Conservation (phyloP, 169 alveolate species). For the Plasmodium fragile region DNA sequence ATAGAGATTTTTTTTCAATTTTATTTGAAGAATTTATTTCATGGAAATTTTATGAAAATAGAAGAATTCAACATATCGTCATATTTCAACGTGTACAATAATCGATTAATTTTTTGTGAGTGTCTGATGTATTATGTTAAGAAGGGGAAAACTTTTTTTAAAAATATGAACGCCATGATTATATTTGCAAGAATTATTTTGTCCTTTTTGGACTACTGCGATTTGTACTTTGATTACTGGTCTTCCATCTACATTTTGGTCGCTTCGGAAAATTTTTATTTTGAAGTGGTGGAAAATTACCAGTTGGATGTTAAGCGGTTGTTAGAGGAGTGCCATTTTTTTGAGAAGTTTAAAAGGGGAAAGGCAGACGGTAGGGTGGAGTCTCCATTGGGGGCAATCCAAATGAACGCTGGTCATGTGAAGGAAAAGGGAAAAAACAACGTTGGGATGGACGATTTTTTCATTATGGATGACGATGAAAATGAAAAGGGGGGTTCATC, state of each 20-base stretch:
- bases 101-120: constrained; percentile 55
- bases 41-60: constrained; percentile 25
- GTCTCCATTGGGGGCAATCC: not conserved
- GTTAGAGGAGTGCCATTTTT: constrained; percentile 9
- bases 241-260: constrained; percentile 55
- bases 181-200: constrained; percentile 69
- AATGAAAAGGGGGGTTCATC: constrained; percentile 28
- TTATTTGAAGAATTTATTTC: constrained; percentile 43
- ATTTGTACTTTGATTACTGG: constrained; percentile 56
- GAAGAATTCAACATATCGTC: constrained; percentile 23
- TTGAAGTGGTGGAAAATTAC: constrained; percentile 20
- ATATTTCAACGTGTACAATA: constrained; percentile 30
- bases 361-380: not conserved
- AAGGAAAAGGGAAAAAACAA: not conserved
- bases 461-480: constrained; percentile 2
- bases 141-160: constrained; percentile 10
- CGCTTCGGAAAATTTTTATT: constrained; percentile 62
- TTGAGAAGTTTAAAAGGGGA: not conserved
- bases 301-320: not conserved
- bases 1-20: constrained; percentile 51
- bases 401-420: not conserved
- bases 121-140: constrained; percentile 48
- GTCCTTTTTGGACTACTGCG: constrained; percentile 46
- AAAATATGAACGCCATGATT: constrained; percentile 3
- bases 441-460: not conserved